Base-by-base conservation (phyloP, 805 yeast genomes). In the Yarrowia sp. region DNA sequence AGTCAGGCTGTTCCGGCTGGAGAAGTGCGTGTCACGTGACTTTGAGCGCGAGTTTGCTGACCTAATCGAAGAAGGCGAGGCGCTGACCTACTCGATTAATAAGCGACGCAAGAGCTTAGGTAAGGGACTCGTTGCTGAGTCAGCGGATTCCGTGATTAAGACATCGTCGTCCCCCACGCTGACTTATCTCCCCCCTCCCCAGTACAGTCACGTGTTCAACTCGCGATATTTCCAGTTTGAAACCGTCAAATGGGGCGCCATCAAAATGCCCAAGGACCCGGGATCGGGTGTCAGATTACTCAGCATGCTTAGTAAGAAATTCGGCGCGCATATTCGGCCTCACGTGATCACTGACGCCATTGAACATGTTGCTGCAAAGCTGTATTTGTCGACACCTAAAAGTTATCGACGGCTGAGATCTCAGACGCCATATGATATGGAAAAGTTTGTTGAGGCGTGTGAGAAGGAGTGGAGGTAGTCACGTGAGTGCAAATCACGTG, bases 351-450 rank as follows among this genome's bases (percentile, higher is more conserved):
- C 61, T 10, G 47, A 55, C 1, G 61, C 61, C 17, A 41, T 55
- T 13, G 38, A 41, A n/a, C 61, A 55, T 13, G 36, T 39, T 3
- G 61, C 61, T 3, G 15, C 47, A 7, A 55, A 41, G 41, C 22
- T 55, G 8, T 55, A 39, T 32, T 31, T 55, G 9, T n/a, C 61
- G 39, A 55, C 61, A 5, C 61, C 61, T 11, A 45, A 38, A 0
- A 35, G 43, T 8, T 55, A 55, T 15, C 15, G 47, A 11, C 1
- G 61, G 13, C 38, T 55, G 28, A 9, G 61, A 55, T 6, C 38
- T 9, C 61, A 55, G 38, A 55, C 61, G 4, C n/a, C 18, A 5
- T 55, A n/a, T 47, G 41, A 55, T 38, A 55, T 55, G 61, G 47
- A 22, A 5, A 39, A 31, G 13, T 55, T 55, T 9, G 2, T 55